Evolutionary conservation across 179 eudicot genomes (phyloP), one percentile per base, ranked within the genome.

Genomic region (Beta macrorhiza): DNA sequence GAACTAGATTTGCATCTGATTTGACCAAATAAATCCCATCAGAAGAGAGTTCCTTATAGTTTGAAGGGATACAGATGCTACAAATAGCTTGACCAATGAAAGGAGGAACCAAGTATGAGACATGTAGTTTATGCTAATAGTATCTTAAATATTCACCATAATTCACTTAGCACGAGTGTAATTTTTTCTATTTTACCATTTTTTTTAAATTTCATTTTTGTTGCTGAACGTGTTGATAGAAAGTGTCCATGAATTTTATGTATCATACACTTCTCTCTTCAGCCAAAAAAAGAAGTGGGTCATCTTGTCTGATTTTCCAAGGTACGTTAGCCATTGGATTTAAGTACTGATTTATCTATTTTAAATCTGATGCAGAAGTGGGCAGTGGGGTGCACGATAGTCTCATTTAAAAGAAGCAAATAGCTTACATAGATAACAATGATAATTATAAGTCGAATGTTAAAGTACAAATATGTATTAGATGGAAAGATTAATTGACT

Each of bases 321-420:
- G 58, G 58, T 72, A 15, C 29, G 44, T 68, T 44, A 68, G 61
- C 72, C 51, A 19, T 25, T 19, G 37, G 19, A 52, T 77, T 69
- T 15, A 42, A 57, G 56, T 79, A 74, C 19, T 69, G 15, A 70
- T 44, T 11, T 25, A 69, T 65, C 1, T 12, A 37, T 67, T 14
- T 22, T 68, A 73, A 22, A 29, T 29, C 32, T 42, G 57, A 58
- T 22, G 15, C 32, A 2, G 20, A 59, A 61, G 42, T 25, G 37
- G 68, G 32, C 32, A 29, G 32, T 29, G 32, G 32, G 69, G 19
- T 11, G 7, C 42, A 65, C 16, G 29, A 65, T 65, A 72, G 9
- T 45, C 77, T 79, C 75, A 79, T 25, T n/a, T 79, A 45, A 44
- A 59, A 22, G 49, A 59, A 79, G 22, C 42, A 79, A 58, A 58